Conservation (phyloP, 2,329 filamentous ascomycete species). For the Microcera coccophila region DNA sequence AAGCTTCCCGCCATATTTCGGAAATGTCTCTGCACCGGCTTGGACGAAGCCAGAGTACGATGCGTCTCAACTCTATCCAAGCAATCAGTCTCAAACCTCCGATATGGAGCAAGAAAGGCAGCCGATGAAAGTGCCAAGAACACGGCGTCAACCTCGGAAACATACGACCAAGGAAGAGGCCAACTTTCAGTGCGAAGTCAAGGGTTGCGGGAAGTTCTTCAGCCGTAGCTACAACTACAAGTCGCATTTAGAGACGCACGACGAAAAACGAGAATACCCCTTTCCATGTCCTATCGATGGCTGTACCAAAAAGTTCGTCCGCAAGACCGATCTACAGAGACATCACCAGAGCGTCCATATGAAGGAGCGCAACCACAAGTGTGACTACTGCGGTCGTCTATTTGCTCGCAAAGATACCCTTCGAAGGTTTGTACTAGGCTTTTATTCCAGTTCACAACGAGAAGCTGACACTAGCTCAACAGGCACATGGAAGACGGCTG, state of each 20-base stretch:
- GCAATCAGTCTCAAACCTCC: constrained; percentile 17
- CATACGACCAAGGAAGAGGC: constrained; percentile 65
- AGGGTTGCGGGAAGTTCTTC: constrained; percentile 73
- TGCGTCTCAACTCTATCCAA: constrained; percentile 19
- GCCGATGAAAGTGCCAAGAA: constrained; percentile 21
- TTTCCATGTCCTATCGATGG: constrained; percentile 61
- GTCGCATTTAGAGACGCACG: constrained; percentile 80
- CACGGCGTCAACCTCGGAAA: constrained; percentile 43
- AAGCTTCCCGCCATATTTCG: constrained; percentile 16
- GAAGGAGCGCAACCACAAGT: constrained; percentile 66
- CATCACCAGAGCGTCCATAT: constrained; percentile 67
- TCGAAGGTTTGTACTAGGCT: constrained; percentile 55
- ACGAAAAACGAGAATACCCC: constrained; percentile 66
- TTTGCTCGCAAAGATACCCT: constrained; percentile 82
- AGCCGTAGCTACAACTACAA: constrained; percentile 83
- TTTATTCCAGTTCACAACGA: neutral
- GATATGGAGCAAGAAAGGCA: constrained; percentile 21
- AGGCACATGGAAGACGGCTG: constrained; percentile 78
- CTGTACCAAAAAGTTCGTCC: constrained; percentile 73
- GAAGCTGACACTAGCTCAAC: neutral
- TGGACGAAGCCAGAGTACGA: constrained; percentile 27
- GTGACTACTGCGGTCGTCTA: constrained; percentile 63
- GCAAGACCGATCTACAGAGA: constrained; percentile 72
- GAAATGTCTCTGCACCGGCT: constrained; percentile 9
- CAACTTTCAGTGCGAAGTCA: constrained; percentile 64